A percentile compares a stretch with the other conserved stretches of the same genome.
phyloP scores from a whole-genome alignment of 1,284 basidiomycete species.

The Chalciporus sp. region DNA sequence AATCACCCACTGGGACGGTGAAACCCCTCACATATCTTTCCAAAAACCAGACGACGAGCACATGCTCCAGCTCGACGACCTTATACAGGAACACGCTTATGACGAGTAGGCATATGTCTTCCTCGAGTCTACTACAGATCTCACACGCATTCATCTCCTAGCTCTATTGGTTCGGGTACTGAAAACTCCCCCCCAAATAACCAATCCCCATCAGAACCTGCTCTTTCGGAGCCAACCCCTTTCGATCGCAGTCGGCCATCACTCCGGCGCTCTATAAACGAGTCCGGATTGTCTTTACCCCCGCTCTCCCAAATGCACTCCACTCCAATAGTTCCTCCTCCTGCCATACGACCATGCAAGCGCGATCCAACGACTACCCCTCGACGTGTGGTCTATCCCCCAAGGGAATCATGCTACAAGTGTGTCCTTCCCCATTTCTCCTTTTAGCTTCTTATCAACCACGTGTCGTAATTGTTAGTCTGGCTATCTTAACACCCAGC shows the following conservation, averaged over 20 bases:
- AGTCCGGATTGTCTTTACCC: conserved; percentile 32
- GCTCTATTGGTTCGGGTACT: conserved; percentile 22
- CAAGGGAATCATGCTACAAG: conserved; percentile 76
- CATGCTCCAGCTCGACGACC: conserved; percentile 67
- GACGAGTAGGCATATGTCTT: conserved; percentile 56
- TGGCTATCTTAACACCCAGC: conserved; percentile 81
- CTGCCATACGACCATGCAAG: conserved; percentile 55
- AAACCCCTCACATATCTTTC: conserved; percentile 32
- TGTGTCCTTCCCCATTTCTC: conserved; percentile 39
- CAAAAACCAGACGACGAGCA: conserved; percentile 50
- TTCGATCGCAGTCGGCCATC: conserved; percentile 16
- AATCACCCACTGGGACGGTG: conserved; percentile 33
- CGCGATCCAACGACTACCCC: conserved; percentile 49
- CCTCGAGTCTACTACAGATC: background rate
- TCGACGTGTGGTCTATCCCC: conserved; percentile 64
- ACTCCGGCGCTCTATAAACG: conserved; percentile 15
- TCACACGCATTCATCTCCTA: conserved; percentile 6
- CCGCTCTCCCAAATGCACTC: conserved; percentile 33
- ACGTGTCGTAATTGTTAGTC: conserved; percentile 40
- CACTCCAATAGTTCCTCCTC: conserved; percentile 47
- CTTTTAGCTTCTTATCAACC: conserved; percentile 22
- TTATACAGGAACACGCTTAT: conserved; percentile 69
- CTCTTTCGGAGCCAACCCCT: conserved; percentile 6
- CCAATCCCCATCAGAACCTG: conserved; percentile 9
- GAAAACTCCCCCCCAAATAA: conserved; percentile 18